phyloP scores from a whole-genome alignment of 108 stramenopile species.

The Fragilaria crotonensis region DNA sequence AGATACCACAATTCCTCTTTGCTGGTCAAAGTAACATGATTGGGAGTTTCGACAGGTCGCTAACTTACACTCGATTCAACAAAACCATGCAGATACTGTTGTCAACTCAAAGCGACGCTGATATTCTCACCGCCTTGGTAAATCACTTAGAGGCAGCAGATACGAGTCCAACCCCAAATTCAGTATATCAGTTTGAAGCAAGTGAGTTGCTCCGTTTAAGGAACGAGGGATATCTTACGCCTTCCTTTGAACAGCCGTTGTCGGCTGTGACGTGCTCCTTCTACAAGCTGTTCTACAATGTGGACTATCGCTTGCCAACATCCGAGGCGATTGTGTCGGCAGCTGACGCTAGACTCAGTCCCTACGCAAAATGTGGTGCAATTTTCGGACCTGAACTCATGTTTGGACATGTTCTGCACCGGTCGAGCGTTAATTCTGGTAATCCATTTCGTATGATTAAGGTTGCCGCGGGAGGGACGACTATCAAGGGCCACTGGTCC shows the following conservation, averaged over 20 bases:
- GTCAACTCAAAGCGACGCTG: background rate
- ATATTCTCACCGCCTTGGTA: background rate
- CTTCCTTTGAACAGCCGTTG: background rate
- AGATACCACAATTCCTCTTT: constrained; percentile 2
- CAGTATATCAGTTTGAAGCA: background rate
- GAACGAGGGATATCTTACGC: background rate
- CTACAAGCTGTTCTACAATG: background rate
- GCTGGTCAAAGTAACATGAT: constrained; percentile 5
- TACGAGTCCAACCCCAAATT: background rate
- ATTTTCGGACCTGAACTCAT: constrained; percentile 4
- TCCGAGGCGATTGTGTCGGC: background rate
- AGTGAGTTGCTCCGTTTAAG: background rate
- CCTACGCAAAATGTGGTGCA: background rate
- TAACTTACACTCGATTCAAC: background rate
- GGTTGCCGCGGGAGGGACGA: background rate
- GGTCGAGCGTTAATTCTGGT: background rate
- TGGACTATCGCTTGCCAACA: background rate
- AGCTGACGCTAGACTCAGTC: background rate
- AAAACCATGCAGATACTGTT: background rate
- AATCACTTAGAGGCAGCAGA: background rate
- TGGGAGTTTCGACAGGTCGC: background rate
- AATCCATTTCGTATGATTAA: background rate
- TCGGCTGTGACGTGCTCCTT: background rate
- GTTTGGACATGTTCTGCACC: background rate
- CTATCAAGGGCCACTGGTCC: background rate